Percentiles rank a stretch among this genome's conserved stretches.
Conservation (phyloP, 371 early-diverging fungal species). For the Modicella reniformis region DNA sequence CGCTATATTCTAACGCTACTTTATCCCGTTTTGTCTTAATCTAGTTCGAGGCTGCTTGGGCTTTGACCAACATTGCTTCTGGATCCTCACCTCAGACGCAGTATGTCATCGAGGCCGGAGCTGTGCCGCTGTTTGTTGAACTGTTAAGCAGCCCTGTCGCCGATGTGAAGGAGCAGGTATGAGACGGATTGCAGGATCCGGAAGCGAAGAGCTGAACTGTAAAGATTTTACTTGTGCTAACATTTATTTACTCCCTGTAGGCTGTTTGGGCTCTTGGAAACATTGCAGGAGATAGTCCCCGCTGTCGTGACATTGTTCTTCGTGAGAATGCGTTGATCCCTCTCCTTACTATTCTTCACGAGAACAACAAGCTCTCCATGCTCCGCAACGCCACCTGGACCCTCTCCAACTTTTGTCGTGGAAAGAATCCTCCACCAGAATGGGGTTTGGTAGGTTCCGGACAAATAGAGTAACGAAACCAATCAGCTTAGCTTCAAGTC, state of each 20-base stretch:
- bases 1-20: neutral
- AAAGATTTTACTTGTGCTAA: too few species aligned
- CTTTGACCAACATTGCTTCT: constrained; percentile 99
- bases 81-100: constrained; percentile 97
- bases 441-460: constrained; percentile 80
- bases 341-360: constrained; percentile 85
- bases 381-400: constrained; percentile 99
- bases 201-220: neutral
- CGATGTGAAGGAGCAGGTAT: constrained; percentile 97
- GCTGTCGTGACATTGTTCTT: constrained; percentile 94
- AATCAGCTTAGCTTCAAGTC: neutral
- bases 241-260: constrained; percentile 41
- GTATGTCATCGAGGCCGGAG: constrained; percentile 92
- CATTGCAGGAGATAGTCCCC: constrained; percentile 98
- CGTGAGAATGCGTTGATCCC: constrained; percentile 85
- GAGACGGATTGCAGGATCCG: neutral
- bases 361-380: constrained; percentile 90
- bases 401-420: constrained; percentile 98
- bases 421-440: constrained; percentile 95
- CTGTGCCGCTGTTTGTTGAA: constrained; percentile 93
- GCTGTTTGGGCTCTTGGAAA: constrained; percentile 99
- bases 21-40: neutral
- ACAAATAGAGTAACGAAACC: neutral
- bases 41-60: constrained; percentile 99
- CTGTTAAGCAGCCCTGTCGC: constrained; percentile 86